These are phyloP conservation scores for Chrysosporium queenslandicum DNA, from an alignment of 2,329 filamentous ascomycete genomes.

Conservation along the genomic window DNA sequence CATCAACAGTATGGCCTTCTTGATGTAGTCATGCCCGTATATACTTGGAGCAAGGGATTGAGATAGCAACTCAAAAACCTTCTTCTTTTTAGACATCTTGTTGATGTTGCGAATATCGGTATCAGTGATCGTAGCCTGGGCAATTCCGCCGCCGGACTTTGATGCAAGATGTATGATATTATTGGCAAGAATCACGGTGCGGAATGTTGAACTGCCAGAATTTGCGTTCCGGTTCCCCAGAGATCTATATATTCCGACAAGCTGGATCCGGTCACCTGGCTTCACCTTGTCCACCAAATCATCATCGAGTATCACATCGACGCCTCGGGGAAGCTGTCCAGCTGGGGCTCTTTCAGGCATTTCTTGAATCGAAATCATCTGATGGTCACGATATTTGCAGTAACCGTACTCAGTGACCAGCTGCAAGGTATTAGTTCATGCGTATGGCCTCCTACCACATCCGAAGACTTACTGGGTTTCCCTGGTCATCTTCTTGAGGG, in stretches of 20 bases:
- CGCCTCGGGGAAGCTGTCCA: slow-evolving; percentile 85
- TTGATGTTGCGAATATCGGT: slow-evolving; percentile 98
- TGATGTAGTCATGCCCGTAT: slow-evolving; percentile 93
- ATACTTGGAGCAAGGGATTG: slow-evolving; percentile 95
- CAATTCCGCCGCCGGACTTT: slow-evolving; percentile 89
- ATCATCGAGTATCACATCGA: slow-evolving; percentile 94
- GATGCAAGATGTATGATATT: slow-evolving; percentile 90
- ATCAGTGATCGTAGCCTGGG: slow-evolving; percentile 84
- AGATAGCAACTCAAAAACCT: slow-evolving; percentile 82
- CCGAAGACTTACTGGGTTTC: slow-evolving; percentile 55
- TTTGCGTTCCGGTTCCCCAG: slow-evolving; percentile 89
- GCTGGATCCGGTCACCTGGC: slow-evolving; percentile 87
- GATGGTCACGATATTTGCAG: slow-evolving; percentile 90
- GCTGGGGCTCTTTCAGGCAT: slow-evolving; percentile 96
- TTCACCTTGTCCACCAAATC: slow-evolving; percentile 92
- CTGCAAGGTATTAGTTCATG: slow-evolving; percentile 25
- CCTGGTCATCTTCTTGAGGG: slow-evolving; percentile 83
- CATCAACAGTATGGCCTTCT: slow-evolving; percentile 94
- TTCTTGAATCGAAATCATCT: slow-evolving; percentile 96
- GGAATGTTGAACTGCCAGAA: slow-evolving; percentile 85
- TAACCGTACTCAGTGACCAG: slow-evolving; percentile 93
- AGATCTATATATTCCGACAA: slow-evolving; percentile 92
- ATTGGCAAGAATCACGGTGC: slow-evolving; percentile 86
- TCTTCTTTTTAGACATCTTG: slow-evolving; percentile 88
- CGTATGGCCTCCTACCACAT: too few species aligned